Evolutionary conservation across 1,284 basidiomycete genomes (phyloP), one percentile per base, ranked within the genome.

Genomic region (Fomitopsis schrenkii): DNA sequence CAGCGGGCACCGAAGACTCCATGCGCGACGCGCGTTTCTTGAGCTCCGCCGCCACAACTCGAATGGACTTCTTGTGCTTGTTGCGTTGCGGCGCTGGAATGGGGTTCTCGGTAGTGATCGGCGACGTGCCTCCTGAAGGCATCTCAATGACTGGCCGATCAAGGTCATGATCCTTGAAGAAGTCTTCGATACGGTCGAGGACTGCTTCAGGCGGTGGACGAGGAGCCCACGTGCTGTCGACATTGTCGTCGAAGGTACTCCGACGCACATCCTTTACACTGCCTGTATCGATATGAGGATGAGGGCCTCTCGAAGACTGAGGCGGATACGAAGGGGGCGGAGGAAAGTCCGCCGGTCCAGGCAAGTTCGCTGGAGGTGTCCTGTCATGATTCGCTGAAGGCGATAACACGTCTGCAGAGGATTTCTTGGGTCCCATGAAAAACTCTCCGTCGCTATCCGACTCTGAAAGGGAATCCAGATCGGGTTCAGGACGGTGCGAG

Each of bases 121-220:
- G 91, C 4, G 90, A 92, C 7, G 87, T 87, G 42, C 88, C 88
- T 12, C 91, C 91, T 0, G 91, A 88, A 12, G 83, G 82, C 6
- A 89, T 83, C 66, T 98, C 96, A 60, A 98, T 91, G 62, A 99
- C 89, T 1, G 97, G 97, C 72, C 94, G 92, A 76, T 99, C 97
- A 56, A 99, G 84, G 72, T 99, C 96, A 72, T 98, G 94, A 67
- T 93, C 89, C 0, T 96, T 96, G 82, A 99, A 99, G 80, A 94
- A 98, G 66, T 93, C 88, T 69, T 98, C 94, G 7, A 99, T 82
- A 60, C 93, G 88, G 60, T 98, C 93, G 74, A 96, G 95, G 59
- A 99, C 90, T 69, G 94, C 92, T 72, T 99, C 97, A 0, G 96
- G 89, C 36, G 91, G 88, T 14, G 97, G 97, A 71, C 97, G 91